Conservation (phyloP, 2,329 filamentous ascomycete species). For the Diaporthe sp. region DNA sequence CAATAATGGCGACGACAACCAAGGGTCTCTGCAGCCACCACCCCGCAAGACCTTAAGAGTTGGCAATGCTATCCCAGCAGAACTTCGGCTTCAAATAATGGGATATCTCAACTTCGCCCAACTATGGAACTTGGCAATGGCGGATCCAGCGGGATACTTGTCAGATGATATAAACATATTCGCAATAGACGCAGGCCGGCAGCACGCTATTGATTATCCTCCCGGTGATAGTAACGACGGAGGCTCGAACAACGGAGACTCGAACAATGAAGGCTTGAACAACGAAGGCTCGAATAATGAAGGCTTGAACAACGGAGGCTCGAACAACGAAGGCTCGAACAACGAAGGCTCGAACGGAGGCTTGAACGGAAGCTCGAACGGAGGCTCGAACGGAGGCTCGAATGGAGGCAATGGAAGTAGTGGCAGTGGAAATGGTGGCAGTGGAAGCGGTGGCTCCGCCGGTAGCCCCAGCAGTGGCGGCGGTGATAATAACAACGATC, state of each 20-base stretch:
- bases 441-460: not conserved
- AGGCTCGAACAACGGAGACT: too few species aligned
- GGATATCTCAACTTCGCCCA: not conserved
- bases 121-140: not conserved
- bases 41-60: not conserved
- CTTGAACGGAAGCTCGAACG: too few species aligned
- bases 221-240: too few species aligned
- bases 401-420: too few species aligned
- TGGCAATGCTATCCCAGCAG: not conserved
- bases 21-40: too few species aligned
- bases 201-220: not conserved
- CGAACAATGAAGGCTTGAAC: too few species aligned
- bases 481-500: not conserved
- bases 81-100: not conserved
- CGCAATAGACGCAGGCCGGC: not conserved
- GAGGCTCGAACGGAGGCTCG: too few species aligned
- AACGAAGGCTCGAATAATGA: too few species aligned
- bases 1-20: not conserved
- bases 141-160: not conserved
- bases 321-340: too few species aligned
- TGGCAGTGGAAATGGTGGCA: not conserved
- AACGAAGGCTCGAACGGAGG: too few species aligned
- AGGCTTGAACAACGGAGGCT: too few species aligned
- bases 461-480: too few species aligned
- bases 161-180: not conserved